These are phyloP conservation scores for Rhizophagus clarus DNA, from an alignment of 192 early-diverging fungal species.

Conservation along the genomic window DNA sequence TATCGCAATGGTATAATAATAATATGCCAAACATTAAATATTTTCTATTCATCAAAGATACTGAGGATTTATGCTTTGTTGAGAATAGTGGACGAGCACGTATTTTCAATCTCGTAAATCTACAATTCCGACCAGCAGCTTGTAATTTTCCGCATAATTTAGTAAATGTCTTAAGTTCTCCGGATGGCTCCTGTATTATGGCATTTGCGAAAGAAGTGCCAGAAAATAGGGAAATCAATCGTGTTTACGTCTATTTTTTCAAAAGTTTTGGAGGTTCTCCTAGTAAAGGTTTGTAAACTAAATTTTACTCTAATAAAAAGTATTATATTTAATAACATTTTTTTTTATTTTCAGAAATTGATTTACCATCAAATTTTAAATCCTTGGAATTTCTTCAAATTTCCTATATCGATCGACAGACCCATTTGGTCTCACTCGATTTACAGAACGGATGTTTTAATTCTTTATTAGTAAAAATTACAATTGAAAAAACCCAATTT, in stretches of 20 bases:
- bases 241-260: background rate
- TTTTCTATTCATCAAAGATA: constrained; percentile 14
- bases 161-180: background rate
- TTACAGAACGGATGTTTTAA: background rate
- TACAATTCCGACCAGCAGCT: background rate
- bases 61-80: constrained; percentile 4
- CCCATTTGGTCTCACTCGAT: constrained; percentile 10
- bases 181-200: constrained; percentile 13
- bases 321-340: background rate
- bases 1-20: background rate
- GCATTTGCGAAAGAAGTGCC: background rate
- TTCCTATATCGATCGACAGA: constrained; percentile 1
- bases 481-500: constrained; percentile 11
- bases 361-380: background rate
- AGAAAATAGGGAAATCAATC: background rate
- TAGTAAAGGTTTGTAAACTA: background rate
- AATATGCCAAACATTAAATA: background rate
- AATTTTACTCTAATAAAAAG: too few species aligned
- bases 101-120: background rate
- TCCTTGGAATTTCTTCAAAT: background rate
- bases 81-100: background rate
- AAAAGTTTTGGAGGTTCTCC: background rate
- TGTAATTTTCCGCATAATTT: background rate
- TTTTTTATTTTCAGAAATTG: background rate
- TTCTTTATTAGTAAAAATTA: constrained; percentile 1